phyloP scores from a whole-genome alignment of 225 moss, liverwort and hornwort genomes.

The Anthoceros angustus region DNA sequence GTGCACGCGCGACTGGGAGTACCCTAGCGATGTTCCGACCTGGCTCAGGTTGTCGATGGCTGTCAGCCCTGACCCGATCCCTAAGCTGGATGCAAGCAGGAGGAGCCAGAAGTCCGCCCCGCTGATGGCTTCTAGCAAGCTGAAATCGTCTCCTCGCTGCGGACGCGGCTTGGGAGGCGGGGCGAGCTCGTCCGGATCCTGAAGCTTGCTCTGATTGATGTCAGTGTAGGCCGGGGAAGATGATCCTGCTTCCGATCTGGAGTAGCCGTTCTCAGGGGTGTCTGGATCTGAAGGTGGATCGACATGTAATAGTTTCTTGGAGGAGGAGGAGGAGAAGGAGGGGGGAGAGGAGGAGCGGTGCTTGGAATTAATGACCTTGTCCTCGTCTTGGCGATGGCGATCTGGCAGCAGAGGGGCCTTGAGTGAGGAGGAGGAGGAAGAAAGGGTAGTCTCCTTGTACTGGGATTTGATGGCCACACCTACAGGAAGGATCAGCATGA shows the following conservation, averaged over 20 bases:
- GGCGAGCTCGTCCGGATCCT: background rate
- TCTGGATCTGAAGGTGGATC: background rate
- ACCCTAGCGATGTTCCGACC: slow-evolving; percentile 30
- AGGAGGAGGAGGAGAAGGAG: too few species aligned
- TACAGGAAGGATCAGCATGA: background rate
- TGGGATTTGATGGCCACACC: background rate
- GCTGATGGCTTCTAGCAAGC: slow-evolving; percentile 19
- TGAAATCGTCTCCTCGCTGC: slow-evolving; percentile 28
- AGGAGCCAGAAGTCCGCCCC: slow-evolving; percentile 36
- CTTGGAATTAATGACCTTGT: too few species aligned
- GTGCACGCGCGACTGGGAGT: slow-evolving; percentile 13
- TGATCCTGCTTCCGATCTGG: background rate
- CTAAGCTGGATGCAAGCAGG: slow-evolving; percentile 18
- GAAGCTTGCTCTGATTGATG: background rate
- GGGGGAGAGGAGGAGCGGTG: too few species aligned
- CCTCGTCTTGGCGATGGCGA: background rate
- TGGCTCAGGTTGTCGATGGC: slow-evolving; percentile 46
- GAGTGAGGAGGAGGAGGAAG: background rate
- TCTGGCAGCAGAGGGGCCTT: background rate
- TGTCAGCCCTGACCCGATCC: slow-evolving; percentile 30
- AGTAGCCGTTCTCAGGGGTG: background rate
- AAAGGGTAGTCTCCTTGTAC: background rate
- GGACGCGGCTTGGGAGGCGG: background rate
- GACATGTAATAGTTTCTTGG: too few species aligned
- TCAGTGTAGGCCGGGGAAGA: background rate